Evolutionary conservation across 2,329 filamentous ascomycete genomes (phyloP).

Genomic region (Aspergillus tubingensis): DNA sequence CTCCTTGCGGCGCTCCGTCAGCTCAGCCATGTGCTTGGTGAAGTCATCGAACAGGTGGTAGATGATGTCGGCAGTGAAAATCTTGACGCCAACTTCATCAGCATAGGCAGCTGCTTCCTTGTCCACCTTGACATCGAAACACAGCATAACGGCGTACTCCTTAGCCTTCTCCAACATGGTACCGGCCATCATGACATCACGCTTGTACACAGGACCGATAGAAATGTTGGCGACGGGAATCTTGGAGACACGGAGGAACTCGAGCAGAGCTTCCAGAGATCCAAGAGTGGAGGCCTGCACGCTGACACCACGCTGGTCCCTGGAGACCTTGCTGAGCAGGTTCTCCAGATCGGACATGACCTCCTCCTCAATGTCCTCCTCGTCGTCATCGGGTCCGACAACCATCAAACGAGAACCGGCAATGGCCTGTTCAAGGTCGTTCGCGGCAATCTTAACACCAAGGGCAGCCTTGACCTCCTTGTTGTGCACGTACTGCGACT

Average conservation of each 20-base stretch:
- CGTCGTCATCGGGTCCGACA: slow-evolving; percentile 91
- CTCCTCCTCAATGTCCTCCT: slow-evolving; percentile 94
- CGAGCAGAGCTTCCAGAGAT: slow-evolving; percentile 90
- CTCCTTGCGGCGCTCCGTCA: slow-evolving; percentile 90
- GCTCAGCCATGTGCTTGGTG: slow-evolving; percentile 86
- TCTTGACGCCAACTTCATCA: slow-evolving; percentile 91
- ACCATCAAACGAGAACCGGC: slow-evolving; percentile 93
- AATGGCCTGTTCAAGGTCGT: slow-evolving; percentile 92
- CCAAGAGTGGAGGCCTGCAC: slow-evolving; percentile 97
- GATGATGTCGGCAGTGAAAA: slow-evolving; percentile 98
- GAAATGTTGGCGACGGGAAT: slow-evolving; percentile 97
- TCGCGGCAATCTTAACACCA: slow-evolving; percentile 98
- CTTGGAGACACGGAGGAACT: slow-evolving; percentile 94
- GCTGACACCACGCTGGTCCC: slow-evolving; percentile 88
- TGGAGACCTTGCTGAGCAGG: slow-evolving; percentile 87
- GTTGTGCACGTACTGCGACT: slow-evolving; percentile 96
- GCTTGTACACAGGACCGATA: slow-evolving; percentile 96
- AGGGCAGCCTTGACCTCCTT: slow-evolving; percentile 98
- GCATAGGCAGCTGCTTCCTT: slow-evolving; percentile 91
- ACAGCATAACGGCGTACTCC: slow-evolving; percentile 98
- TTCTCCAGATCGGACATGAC: slow-evolving; percentile 93
- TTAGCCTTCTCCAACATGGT: slow-evolving; percentile 95
- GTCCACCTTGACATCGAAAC: slow-evolving; percentile 99
- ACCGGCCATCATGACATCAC: slow-evolving; percentile 90
- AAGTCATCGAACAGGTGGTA: slow-evolving; percentile 98